Evolutionary conservation across 441 rosid species (phyloP).

Genomic region (Adansonia grandidieri): DNA sequence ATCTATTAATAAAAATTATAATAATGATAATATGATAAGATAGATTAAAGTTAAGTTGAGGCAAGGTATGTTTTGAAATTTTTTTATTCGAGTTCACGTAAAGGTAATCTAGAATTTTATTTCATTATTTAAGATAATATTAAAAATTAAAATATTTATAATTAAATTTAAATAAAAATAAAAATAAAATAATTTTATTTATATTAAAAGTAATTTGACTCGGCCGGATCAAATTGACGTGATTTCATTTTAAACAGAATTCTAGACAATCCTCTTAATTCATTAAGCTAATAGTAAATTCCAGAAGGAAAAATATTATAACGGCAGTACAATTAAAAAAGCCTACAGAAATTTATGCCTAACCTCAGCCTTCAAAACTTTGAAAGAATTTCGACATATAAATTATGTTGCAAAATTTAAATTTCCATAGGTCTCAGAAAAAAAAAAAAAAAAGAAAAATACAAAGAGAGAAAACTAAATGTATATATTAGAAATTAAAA

Average conservation of each 20-base stretch:
- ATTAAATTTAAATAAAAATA: too few relatives aligned
- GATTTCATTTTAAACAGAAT: neutral
- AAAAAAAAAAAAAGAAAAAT: neutral
- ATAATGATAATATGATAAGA: too few relatives aligned
- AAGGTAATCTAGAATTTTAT: too few relatives aligned
- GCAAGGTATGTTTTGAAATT: too few relatives aligned
- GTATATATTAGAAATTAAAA: neutral
- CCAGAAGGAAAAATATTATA: neutral
- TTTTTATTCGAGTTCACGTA: too few relatives aligned
- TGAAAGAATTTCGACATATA: neutral
- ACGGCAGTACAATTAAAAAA: neutral
- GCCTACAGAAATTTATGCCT: neutral
- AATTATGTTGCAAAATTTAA: neutral
- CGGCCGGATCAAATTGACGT: too few relatives aligned
- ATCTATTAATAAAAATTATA: too few relatives aligned
- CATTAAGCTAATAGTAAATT: neutral
- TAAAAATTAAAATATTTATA: too few relatives aligned
- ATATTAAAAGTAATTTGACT: too few relatives aligned
- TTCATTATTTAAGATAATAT: too few relatives aligned
- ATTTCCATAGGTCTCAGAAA: neutral
- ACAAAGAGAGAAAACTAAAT: neutral
- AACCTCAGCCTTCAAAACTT: neutral
- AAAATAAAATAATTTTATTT: too few relatives aligned
- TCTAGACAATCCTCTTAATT: neutral
- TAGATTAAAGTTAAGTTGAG: too few relatives aligned